These are phyloP conservation scores for Phaeomoniella chlamydospora DNA, from an alignment of 2,329 filamentous ascomycete species.

Conservation along the genomic window DNA sequence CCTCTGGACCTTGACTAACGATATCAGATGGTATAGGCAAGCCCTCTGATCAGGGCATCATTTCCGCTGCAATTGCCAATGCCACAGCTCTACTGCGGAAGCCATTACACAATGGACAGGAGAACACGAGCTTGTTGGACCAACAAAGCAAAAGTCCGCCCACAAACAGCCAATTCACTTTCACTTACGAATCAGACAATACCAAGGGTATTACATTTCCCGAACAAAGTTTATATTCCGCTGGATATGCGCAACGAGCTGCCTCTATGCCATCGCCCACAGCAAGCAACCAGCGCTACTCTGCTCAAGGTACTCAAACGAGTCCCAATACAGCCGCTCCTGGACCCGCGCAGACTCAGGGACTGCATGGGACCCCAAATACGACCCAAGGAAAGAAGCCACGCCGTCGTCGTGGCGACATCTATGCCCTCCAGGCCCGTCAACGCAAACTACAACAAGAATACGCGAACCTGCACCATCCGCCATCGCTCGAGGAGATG, in stretches of 20 bases:
- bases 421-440: slow-evolving; percentile 60
- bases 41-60: slow-evolving; percentile 57
- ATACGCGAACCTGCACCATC: slow-evolving; percentile 61
- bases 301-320: slow-evolving; percentile 42
- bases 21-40: slow-evolving; percentile 25
- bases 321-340: slow-evolving; percentile 31
- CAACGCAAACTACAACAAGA: slow-evolving; percentile 66
- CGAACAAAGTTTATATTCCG: slow-evolving; percentile 32
- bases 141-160: slow-evolving; percentile 54
- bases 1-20: slow-evolving; percentile 4
- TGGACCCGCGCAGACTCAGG: slow-evolving; percentile 8
- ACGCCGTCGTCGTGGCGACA: slow-evolving; percentile 51
- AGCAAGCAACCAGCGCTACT: slow-evolving; percentile 18
- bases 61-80: slow-evolving; percentile 82
- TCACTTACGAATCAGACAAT: slow-evolving; percentile 84
- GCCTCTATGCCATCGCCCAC: slow-evolving; percentile 5
- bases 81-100: slow-evolving; percentile 52
- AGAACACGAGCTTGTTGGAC: slow-evolving; percentile 65
- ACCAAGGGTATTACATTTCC: slow-evolving; percentile 67
- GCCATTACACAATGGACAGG: slow-evolving; percentile 48
- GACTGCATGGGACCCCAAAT: slow-evolving; percentile 7
- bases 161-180: slow-evolving; percentile 82
- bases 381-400: slow-evolving; percentile 42
- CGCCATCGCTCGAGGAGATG: slow-evolving; percentile 56
- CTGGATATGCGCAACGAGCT: slow-evolving; percentile 10